These are phyloP conservation scores for Cyathus striatus DNA, from an alignment of 768 basidiomycete genomes.

Conservation along the genomic window DNA sequence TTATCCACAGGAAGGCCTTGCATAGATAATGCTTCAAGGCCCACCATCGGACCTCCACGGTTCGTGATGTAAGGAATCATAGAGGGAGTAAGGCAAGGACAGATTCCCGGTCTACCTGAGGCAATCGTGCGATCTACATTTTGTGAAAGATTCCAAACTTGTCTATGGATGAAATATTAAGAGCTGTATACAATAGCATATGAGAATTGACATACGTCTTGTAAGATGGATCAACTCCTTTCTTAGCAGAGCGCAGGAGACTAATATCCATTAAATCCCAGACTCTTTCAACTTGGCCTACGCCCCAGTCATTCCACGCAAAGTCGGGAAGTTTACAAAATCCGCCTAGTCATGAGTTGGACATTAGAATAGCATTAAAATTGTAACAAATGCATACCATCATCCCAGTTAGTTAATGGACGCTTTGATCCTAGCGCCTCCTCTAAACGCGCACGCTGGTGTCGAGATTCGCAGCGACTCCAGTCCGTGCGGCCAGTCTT, in stretches of 20 bases:
- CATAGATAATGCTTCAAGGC: slow-evolving; percentile 87
- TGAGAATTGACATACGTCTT: slow-evolving; percentile 62
- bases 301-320: slow-evolving; percentile 92
- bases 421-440: slow-evolving; percentile 79
- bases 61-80: slow-evolving; percentile 97
- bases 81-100: slow-evolving; percentile 89
- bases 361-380: slow-evolving; percentile 1
- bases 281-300: slow-evolving; percentile 90
- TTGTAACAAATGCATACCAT: slow-evolving; percentile 45
- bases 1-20: slow-evolving; percentile 94
- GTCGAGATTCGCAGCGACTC: slow-evolving; percentile 89
- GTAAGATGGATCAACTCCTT: slow-evolving; percentile 80
- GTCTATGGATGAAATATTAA: slow-evolving; percentile 31
- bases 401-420: slow-evolving; percentile 90
- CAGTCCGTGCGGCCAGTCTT: slow-evolving; percentile 80
- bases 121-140: slow-evolving; percentile 92
- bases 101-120: slow-evolving; percentile 76
- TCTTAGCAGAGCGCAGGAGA: slow-evolving; percentile 72
- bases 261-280: slow-evolving; percentile 95
- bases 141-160: slow-evolving; percentile 95
- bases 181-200: slow-evolving; percentile 2
- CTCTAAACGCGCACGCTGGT: slow-evolving; percentile 81
- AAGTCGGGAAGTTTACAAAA: slow-evolving; percentile 84
- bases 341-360: slow-evolving; percentile 45
- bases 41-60: slow-evolving; percentile 94